Conservation (phyloP, 2,329 filamentous ascomycete genomes). For the Ilyonectria robusta region DNA sequence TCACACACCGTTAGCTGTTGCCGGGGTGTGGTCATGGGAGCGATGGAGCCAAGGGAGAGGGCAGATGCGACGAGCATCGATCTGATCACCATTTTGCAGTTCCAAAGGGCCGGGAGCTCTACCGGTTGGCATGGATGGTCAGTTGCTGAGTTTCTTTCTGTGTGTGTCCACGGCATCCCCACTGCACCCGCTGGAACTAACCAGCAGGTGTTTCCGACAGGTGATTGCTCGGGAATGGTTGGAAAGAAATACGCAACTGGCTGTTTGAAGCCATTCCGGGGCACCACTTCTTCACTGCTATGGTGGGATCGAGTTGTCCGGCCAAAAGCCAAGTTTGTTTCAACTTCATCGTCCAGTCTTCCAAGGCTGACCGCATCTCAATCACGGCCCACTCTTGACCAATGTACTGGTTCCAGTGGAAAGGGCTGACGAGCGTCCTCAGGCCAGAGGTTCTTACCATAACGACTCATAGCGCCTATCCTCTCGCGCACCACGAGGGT, state of each 20-base stretch:
- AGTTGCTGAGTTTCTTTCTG: slow-evolving; percentile 65
- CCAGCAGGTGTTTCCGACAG: slow-evolving; percentile 61
- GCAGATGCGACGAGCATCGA: slow-evolving; percentile 40
- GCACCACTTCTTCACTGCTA: slow-evolving; percentile 57
- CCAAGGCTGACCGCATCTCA: slow-evolving; percentile 51
- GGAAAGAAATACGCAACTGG: slow-evolving; percentile 59
- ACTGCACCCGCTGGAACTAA: slow-evolving; percentile 49
- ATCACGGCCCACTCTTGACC: slow-evolving; percentile 61
- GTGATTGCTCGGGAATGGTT: slow-evolving; percentile 46
- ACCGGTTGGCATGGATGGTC: slow-evolving; percentile 55
- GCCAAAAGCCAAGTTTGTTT: slow-evolving; percentile 37
- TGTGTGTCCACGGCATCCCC: slow-evolving; percentile 60
- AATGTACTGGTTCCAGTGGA: slow-evolving; percentile 74
- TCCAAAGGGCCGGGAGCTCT: slow-evolving; percentile 61
- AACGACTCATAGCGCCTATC: slow-evolving; percentile 80
- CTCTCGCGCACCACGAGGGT: slow-evolving; percentile 66
- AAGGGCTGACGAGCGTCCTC: slow-evolving; percentile 82
- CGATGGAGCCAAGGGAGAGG: slow-evolving; percentile 46
- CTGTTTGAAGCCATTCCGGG: slow-evolving; percentile 64
- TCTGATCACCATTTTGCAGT: slow-evolving; percentile 38
- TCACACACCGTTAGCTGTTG: slow-evolving; percentile 61
- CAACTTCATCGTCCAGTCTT: slow-evolving; percentile 34
- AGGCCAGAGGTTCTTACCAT: slow-evolving; percentile 80
- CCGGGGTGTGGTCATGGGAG: slow-evolving; percentile 60
- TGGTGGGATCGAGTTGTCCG: slow-evolving; percentile 40